Evolutionary conservation across 768 basidiomycete species (phyloP), one percentile per base, ranked within the genome.

Genomic region (Russula earlei): DNA sequence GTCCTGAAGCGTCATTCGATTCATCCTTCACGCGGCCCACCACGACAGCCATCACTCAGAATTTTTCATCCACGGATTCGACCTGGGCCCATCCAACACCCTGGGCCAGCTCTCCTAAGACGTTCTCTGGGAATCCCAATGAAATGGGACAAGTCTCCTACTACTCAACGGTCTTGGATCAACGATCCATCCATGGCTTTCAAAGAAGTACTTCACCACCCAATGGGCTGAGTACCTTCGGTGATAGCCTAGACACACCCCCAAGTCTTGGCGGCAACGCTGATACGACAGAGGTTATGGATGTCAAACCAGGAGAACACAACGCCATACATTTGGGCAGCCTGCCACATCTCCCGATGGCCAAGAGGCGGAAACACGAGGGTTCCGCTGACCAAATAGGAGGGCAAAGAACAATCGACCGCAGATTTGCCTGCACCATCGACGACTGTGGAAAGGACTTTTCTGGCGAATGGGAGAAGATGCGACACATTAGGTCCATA

Each of bases 381-480:
- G 37, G 20, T 2, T 14, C 43, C 8, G 25, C 34, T 6, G 29
- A 31, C 31, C 56, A 25, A 17, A 19, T 29, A 3, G 19, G 41
- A 11, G 52, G 34, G 29, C 34, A 44, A 38, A 19, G 29, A 11
- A 48, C 27, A n/a, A 37, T 7, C 46, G 48, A 49, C 22, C 47
- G 48, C 24, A 49, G 56, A 43, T 58, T 54, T 40, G 19, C 8
- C 8, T 58, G 56, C 19, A 34, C 50, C 14, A 0, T 53, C 20
- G 40, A 24, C 14, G 19, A 31, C 34, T 58, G 56, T 22, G 41
- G 52, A 14, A 58, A 58, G 20, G 12, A 25, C 20, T 58, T 58
- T 44, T 53, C 56, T 11, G 56, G 56, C 12, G 52, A 58, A 24
- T 58, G 56, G 56, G 56, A 58, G 46, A 58, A 44, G 52, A 9